Evolutionary conservation across 306 rosid species (phyloP).

Genomic region (Comarum palustre): DNA sequence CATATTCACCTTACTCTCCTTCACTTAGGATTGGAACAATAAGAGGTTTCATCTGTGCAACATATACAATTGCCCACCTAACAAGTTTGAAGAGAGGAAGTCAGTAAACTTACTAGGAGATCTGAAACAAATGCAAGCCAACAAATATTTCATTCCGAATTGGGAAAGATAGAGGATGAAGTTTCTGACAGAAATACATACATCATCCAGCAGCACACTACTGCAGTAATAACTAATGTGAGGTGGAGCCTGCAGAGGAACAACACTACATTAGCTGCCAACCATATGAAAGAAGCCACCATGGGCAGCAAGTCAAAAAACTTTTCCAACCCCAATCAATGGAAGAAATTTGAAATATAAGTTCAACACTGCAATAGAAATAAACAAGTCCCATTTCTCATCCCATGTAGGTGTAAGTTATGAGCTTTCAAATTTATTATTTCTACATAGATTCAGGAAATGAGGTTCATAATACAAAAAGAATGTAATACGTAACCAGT

Average conservation of each 20-base stretch:
- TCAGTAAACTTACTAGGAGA: neutral
- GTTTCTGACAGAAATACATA: constrained; percentile 39
- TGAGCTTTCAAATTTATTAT: neutral
- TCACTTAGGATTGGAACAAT: constrained; percentile 88
- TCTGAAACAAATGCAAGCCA: neutral
- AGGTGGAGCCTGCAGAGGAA: constrained; percentile 64
- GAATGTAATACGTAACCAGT: no score
- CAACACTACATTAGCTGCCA: neutral
- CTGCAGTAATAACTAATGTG: constrained; percentile 82
- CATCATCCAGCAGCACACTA: constrained; percentile 95
- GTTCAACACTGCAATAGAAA: neutral
- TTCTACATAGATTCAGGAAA: no score
- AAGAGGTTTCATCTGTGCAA: constrained; percentile 97
- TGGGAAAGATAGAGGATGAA: neutral
- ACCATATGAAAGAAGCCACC: neutral
- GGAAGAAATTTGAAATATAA: neutral
- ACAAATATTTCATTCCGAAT: neutral
- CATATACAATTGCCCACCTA: constrained; percentile 98
- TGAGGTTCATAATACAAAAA: no score
- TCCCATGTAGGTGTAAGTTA: neutral
- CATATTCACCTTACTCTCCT: constrained; percentile 43
- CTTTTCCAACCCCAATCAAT: neutral
- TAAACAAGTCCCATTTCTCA: neutral
- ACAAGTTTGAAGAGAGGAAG: constrained; percentile 16
- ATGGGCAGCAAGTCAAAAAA: neutral